phyloP scores from a whole-genome alignment of 2,329 filamentous ascomycete genomes.

The Talaromyces albobiverticillius region DNA sequence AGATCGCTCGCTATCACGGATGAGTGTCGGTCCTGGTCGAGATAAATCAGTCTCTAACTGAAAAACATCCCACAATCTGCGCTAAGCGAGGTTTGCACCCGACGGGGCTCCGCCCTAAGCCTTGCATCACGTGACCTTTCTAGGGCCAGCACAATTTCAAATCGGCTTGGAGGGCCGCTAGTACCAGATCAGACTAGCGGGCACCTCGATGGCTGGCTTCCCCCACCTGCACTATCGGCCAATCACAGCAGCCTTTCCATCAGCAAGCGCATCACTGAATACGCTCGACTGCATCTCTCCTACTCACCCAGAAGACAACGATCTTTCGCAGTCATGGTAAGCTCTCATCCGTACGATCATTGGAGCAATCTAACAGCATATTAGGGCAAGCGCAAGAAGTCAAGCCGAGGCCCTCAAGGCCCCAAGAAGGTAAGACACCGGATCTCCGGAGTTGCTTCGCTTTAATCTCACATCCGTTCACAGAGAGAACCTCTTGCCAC shows the following conservation, averaged over 20 bases:
- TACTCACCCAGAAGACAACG: no score
- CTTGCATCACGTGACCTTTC: constrained; percentile 3
- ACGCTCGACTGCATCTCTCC: no score
- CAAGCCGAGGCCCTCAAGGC: constrained; percentile 74
- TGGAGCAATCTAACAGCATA: background rate
- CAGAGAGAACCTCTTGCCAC: constrained; percentile 55
- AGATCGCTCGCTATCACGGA: constrained; percentile 21
- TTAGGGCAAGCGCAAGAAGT: constrained; percentile 89
- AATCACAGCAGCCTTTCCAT: background rate
- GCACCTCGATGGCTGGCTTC: background rate
- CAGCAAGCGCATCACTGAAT: no score
- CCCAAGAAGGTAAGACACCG: constrained; percentile 68
- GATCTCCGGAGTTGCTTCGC: constrained; percentile 4
- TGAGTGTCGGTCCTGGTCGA: constrained; percentile 20
- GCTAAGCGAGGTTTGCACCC: constrained; percentile 40
- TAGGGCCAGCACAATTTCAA: no score
- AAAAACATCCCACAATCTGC: constrained; percentile 45
- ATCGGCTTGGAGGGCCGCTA: no score
- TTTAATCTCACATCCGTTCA: constrained; percentile 14
- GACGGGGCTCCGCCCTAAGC: constrained; percentile 29
- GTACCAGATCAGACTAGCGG: background rate
- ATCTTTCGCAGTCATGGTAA: background rate
- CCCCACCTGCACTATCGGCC: background rate
- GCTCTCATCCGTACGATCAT: background rate
- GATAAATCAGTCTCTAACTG: background rate